A percentile compares a stretch with the other conserved stretches of the same genome.
Evolutionary conservation across 164 flowering plant genomes (phyloP).

Genomic region (Vitis rupestris): DNA sequence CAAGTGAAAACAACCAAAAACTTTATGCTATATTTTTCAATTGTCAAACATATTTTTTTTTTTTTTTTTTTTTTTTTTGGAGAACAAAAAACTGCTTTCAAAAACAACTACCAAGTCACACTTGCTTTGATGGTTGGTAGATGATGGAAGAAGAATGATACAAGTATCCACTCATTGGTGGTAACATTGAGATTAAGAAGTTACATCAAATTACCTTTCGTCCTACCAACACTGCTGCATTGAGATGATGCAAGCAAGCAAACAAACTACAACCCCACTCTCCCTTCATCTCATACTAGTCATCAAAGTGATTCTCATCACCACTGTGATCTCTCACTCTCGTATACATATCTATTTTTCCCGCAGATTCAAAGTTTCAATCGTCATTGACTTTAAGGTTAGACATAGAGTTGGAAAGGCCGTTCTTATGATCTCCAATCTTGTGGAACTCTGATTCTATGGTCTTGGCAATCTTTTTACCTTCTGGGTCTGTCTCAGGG

Average conservation of each 20-base stretch:
- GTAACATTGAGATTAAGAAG: background rate
- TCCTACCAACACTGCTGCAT: conserved; percentile 22
- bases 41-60: too few relatives aligned
- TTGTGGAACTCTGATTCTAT: conserved; percentile 47
- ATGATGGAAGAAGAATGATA: background rate
- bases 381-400: conserved; percentile 26
- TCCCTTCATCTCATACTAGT: background rate
- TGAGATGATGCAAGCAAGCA: conserved; percentile 31
- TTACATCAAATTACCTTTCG: conserved; percentile 6
- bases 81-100: too few relatives aligned
- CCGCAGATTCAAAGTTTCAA: background rate
- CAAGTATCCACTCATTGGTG: background rate
- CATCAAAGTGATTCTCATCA: background rate
- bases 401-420: conserved; percentile 25
- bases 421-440: conserved; percentile 32
- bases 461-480: conserved; percentile 40
- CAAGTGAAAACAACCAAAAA: too few relatives aligned
- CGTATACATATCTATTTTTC: background rate
- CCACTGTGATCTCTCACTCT: background rate
- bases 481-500: conserved; percentile 53
- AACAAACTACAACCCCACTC: background rate
- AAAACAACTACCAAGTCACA: too few relatives aligned
- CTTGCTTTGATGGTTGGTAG: too few relatives aligned
- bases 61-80: too few relatives aligned
- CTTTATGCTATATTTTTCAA: too few relatives aligned